Evolutionary conservation across 2,329 filamentous ascomycete species (phyloP).

Genomic region (Stemphylium lycopersici): DNA sequence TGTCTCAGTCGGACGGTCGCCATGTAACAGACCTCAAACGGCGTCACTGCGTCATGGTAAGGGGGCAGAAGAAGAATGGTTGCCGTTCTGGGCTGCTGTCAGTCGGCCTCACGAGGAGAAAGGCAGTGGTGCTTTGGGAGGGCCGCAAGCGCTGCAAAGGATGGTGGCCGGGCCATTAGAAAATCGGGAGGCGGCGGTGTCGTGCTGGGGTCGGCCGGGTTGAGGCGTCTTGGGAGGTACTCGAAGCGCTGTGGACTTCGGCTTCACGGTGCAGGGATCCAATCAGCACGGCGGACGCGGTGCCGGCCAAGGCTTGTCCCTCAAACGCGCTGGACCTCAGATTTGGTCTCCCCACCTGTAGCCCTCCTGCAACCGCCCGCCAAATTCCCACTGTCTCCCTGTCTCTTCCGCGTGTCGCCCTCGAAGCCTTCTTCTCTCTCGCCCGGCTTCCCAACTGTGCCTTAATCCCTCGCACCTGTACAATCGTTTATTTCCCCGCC

Average conservation of each 20-base stretch:
- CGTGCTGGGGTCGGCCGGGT: slow-evolving; percentile 35
- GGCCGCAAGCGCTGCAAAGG: slow-evolving; percentile 21
- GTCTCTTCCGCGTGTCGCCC: slow-evolving; percentile 36
- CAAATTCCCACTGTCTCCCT: slow-evolving; percentile 39
- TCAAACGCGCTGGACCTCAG: slow-evolving; percentile 47
- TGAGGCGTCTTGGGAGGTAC: slow-evolving; percentile 25
- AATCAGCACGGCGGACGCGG: slow-evolving; percentile 36
- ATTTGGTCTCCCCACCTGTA: slow-evolving; percentile 45
- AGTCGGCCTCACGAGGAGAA: slow-evolving; percentile 12
- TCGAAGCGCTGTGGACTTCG: slow-evolving; percentile 44
- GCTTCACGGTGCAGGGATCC: slow-evolving; percentile 33
- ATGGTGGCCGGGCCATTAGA: slow-evolving; percentile 11
- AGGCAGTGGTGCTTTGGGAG: slow-evolving; percentile 2
- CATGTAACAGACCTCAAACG: slow-evolving; percentile 50
- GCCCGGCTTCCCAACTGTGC: slow-evolving; percentile 27
- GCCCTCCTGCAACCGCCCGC: slow-evolving; percentile 46
- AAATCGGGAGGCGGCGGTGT: slow-evolving; percentile 35
- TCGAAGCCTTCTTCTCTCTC: slow-evolving; percentile 36
- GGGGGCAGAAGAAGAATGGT: slow-evolving; percentile 17
- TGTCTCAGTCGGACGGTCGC: slow-evolving; percentile 42
- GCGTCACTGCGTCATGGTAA: slow-evolving; percentile 23
- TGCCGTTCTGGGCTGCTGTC: slow-evolving; percentile 16
- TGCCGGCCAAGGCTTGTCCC: slow-evolving; percentile 39
- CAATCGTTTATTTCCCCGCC: slow-evolving; percentile 22
- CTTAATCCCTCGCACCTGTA: slow-evolving; percentile 30